Percentiles rank a stretch among this genome's conserved stretches.
Conservation (phyloP, 345 rosid species). For the Cardamine resedifolia region DNA sequence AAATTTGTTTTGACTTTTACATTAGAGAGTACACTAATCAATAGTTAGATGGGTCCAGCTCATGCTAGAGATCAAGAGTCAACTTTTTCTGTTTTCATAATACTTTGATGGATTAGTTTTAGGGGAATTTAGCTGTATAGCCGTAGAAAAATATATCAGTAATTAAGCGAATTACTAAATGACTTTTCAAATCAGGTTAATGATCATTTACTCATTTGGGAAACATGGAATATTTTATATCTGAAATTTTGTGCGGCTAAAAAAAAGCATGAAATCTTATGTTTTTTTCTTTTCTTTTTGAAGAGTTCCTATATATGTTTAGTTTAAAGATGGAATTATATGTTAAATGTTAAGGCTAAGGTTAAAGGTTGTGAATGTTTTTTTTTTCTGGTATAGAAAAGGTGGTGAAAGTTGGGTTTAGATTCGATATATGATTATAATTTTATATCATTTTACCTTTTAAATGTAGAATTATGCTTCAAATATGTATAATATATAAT, state of each 20-base stretch:
- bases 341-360: background rate
- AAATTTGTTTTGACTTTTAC: background rate
- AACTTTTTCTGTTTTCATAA: background rate
- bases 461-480: background rate
- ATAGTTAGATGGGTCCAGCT: conserved; percentile 9
- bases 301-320: too few relatives aligned
- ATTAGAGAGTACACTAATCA: background rate
- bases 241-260: too few relatives aligned
- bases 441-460: background rate
- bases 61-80: conserved; percentile 13
- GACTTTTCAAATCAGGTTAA: background rate
- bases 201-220: background rate
- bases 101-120: background rate
- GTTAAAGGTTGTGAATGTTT: too few relatives aligned
- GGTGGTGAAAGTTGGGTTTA: background rate
- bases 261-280: too few relatives aligned
- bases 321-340: background rate
- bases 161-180: too few relatives aligned
- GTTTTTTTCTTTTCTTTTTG: too few relatives aligned
- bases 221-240: background rate
- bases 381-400: too few relatives aligned
- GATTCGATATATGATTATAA: background rate
- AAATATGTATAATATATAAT: background rate
- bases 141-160: background rate
- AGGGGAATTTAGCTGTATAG: background rate